phyloP scores from a whole-genome alignment of 148 eudicot genomes.

The Heliamphora exappendiculata region DNA sequence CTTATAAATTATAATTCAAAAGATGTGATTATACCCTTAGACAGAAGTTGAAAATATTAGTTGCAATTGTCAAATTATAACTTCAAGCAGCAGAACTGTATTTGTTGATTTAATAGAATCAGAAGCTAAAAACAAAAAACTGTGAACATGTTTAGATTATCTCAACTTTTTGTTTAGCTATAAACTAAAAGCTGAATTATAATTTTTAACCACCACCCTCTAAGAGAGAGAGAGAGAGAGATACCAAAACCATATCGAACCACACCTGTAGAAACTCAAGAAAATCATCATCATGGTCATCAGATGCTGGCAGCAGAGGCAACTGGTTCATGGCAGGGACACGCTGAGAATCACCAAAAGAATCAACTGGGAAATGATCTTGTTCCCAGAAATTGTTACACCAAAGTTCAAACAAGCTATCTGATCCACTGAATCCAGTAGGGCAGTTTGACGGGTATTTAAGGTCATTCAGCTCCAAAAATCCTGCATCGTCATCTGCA shows the following conservation, averaged over 20 bases:
- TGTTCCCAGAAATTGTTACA: no score
- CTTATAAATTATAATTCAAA: no score
- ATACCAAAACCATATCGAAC: background rate
- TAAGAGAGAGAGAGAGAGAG: no score
- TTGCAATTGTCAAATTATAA: no score
- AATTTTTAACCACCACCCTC: no score
- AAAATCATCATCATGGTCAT: background rate
- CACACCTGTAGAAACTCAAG: slow-evolving; percentile 4
- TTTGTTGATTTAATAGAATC: background rate
- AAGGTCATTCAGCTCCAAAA: slow-evolving; percentile 28
- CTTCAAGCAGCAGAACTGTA: no score
- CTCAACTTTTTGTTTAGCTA: no score
- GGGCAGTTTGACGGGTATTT: slow-evolving; percentile 7
- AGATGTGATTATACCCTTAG: no score
- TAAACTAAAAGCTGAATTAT: no score
- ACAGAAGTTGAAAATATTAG: no score
- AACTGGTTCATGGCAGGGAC: background rate
- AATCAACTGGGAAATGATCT: background rate
- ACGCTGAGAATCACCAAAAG: background rate
- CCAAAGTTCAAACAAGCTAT: background rate
- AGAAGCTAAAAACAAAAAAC: background rate
- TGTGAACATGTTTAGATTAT: no score
- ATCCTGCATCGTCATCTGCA: background rate
- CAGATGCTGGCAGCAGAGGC: background rate
- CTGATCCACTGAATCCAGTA: slow-evolving; percentile 9